These are phyloP conservation scores for Calophaca sinica DNA, from an alignment of 306 rosid species.

Conservation along the genomic window DNA sequence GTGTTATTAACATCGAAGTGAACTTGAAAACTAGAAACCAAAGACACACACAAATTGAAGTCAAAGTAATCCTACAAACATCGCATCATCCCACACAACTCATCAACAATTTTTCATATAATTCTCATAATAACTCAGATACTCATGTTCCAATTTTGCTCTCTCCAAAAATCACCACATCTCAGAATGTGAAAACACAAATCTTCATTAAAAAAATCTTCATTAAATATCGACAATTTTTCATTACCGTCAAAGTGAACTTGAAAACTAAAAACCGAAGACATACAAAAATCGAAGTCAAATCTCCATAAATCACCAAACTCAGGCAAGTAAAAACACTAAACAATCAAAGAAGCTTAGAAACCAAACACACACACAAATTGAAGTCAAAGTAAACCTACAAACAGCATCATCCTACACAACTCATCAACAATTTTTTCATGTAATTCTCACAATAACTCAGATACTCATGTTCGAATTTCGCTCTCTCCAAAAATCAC, in stretches of 20 bases:
- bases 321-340: no score
- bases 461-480: background rate
- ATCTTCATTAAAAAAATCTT: no score
- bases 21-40: background rate
- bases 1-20: background rate
- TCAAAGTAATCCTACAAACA: background rate
- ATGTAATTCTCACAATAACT: background rate
- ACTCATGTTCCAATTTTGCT: background rate
- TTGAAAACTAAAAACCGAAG: no score
- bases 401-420: background rate
- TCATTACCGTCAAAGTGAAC: background rate
- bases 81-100: background rate
- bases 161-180: background rate
- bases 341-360: no score
- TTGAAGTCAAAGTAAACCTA: background rate
- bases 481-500: background rate
- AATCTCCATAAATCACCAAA: no score
- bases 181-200: background rate
- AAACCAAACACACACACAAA: background rate
- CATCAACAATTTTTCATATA: background rate
- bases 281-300: no score
- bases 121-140: background rate
- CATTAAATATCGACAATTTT: no score
- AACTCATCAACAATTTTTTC: background rate
- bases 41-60: background rate